Base-by-base conservation (phyloP, 768 basidiomycete genomes). In the Neoboletus brunneissimus region DNA sequence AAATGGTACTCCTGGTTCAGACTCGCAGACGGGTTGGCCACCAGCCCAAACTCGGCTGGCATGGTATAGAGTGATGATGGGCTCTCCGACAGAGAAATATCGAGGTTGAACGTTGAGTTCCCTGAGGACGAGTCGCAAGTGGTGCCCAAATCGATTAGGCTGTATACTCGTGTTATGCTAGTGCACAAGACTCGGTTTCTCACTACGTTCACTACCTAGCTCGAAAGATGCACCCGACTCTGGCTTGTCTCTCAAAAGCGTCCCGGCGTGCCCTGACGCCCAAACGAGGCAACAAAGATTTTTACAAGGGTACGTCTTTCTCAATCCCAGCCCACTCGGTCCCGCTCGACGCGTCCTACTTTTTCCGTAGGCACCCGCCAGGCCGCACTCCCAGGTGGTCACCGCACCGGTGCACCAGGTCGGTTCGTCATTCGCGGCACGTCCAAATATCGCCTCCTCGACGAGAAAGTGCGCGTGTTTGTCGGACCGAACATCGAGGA, bases 221-320 rank as follows among this genome's bases (percentile, higher is more conserved):
- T 43, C 3, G 18, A 46, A n/a, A 25, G 43, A 92, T 92, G 90
- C 80, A 84, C 65, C 81, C 89, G 5, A 88, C 91, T 22, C 69
- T 81, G 16, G 77, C 75, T n/a, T 76, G 83, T 53, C 76, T 87
- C 3, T 90, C 89, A 32, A 95, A 94, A 67, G 94, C 94, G 22
- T 92, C 90, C 0, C 79, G 96, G 54, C 78, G 84, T 25, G 83
- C 94, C 2, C 76, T 98, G 48, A 94, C 88, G 0, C 79, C 91
- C 0, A 98, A 98, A 71, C 76, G 86, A 46, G 96, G 84, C 16
- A 97, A 97, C 76, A 98, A 98, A 67, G 93, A 99, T 68, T 98
- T 80, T 70, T 98, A 97, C 80, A 98, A 98, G 74, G 96, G 96
- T 89, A 8, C n/a, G 73, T 48, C 9, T 37, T n/a, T 40, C 18